These are phyloP conservation scores for Aureobasidium sp. DNA, from an alignment of 2,329 filamentous ascomycete species.

Conservation along the genomic window DNA sequence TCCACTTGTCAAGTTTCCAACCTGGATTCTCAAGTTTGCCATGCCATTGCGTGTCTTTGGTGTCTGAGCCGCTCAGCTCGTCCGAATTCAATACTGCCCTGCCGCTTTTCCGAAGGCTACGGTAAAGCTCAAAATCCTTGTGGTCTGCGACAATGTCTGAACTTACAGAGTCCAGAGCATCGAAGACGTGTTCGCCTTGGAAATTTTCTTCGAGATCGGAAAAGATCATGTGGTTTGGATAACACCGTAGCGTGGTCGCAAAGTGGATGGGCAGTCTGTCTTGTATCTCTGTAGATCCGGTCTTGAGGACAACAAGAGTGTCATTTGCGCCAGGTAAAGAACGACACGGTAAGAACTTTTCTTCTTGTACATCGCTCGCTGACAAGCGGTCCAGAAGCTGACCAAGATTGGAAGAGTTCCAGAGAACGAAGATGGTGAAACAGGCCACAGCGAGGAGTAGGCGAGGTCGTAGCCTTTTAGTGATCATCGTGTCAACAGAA, in stretches of 20 bases:
- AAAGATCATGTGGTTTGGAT: conserved; percentile 31
- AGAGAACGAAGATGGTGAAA: not conserved
- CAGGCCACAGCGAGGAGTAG: not conserved
- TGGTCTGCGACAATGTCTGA: conserved; percentile 18
- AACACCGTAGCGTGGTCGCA: conserved; percentile 30
- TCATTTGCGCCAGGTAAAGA: conserved; percentile 35
- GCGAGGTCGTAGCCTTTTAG: not conserved
- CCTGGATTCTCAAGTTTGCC: conserved; percentile 28
- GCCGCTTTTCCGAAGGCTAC: conserved; percentile 21
- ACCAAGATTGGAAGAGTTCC: not conserved
- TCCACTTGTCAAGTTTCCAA: conserved; percentile 41
- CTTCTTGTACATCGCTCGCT: not conserved
- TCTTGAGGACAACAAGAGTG: conserved; percentile 46
- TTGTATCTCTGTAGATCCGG: conserved; percentile 28
- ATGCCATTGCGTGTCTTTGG: conserved; percentile 16
- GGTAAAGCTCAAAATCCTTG: conserved; percentile 26
- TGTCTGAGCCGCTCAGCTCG: conserved; percentile 22
- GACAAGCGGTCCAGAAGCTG: not conserved
- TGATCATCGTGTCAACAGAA: not conserved
- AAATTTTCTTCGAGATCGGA: conserved; percentile 33
- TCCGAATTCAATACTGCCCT: conserved; percentile 18
- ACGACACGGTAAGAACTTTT: not conserved
- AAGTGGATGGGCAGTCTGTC: conserved; percentile 28
- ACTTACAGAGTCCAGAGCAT: conserved; percentile 23
- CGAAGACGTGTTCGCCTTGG: conserved; percentile 29